Base-by-base conservation (phyloP, 1,284 basidiomycete species). In the Naganishia sp. region DNA sequence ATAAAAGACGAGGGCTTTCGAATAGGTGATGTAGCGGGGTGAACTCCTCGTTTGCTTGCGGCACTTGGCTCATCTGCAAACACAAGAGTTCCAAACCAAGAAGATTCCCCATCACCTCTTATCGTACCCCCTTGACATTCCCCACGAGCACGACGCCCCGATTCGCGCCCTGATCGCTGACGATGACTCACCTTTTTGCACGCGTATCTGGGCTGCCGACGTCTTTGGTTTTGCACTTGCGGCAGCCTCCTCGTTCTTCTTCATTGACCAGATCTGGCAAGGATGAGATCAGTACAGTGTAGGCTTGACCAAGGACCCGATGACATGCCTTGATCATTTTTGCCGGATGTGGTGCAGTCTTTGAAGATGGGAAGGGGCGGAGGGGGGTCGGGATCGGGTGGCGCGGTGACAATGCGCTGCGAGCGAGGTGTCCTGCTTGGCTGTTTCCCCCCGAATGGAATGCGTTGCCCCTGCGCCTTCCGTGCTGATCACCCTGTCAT, bases 171-270 rank as follows among this genome's bases (percentile, higher is more conserved):
- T 9, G 6, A 48, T 21, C 44, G 36, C 57, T 6, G 23, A 39
- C 25, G 1, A 44, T 39, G 18, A 59, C 59, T 43, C 71, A 94
- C 95, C 95, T 84, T 99, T 99, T 84, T 99, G 96, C 16, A 98
- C 94, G 65, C 95, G 88, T 77, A 99, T 90, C 81, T 98, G 94
- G 42, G 96, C 95, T 13, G 95, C 94, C 73, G 90, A 92, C 60
- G 92, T 96, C 86, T 96, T 97, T 54, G 94, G 93, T 84, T 90
- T 92, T 86, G 88, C 94, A 88, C 93, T 95, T 18, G 89, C 87
- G 63, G 91, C 90, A 66, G 90, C 90, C 77, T 94, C 90, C 83
- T 94, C 90, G 61, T 80, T 75, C 87, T 96, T 95, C 87, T 96
- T 96, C 87, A 97, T 90, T 73, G 88, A 91, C 90, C 94, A 96